Conservation (phyloP, 768 basidiomycete genomes). For the Kockovaella imperatae region DNA sequence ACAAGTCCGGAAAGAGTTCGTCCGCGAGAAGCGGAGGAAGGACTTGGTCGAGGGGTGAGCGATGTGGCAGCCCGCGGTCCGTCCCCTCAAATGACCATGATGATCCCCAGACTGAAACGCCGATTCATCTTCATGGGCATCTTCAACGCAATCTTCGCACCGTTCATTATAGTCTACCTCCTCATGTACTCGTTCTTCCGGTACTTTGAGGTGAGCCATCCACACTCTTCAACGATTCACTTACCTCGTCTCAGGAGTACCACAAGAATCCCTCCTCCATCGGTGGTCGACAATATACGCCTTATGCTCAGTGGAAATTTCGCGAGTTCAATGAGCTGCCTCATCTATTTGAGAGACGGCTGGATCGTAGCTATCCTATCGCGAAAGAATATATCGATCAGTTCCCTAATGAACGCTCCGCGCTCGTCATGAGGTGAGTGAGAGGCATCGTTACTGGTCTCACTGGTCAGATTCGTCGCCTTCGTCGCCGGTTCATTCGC, state of each 20-base stretch:
- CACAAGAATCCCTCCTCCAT: slow-evolving; percentile 97
- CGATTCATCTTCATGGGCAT: slow-evolving; percentile 96
- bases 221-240: neutral
- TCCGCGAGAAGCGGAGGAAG: slow-evolving; percentile 72
- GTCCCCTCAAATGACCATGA: slow-evolving; percentile 1
- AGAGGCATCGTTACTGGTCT: neutral
- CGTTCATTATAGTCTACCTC: slow-evolving; percentile 93
- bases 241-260: slow-evolving; percentile 63
- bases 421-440: slow-evolving; percentile 76
- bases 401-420: slow-evolving; percentile 90
- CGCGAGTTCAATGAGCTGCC: slow-evolving; percentile 97
- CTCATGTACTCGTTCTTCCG: slow-evolving; percentile 99
- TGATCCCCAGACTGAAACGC: slow-evolving; percentile 57
- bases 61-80: neutral
- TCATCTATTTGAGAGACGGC: slow-evolving; percentile 76
- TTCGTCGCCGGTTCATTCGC: slow-evolving; percentile 96
- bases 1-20: slow-evolving; percentile 78
- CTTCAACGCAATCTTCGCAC: slow-evolving; percentile 87
- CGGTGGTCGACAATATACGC: slow-evolving; percentile 83
- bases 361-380: slow-evolving; percentile 79
- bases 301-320: slow-evolving; percentile 95
- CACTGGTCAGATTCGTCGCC: slow-evolving; percentile 71
- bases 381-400: slow-evolving; percentile 96
- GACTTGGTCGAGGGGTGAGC: slow-evolving; percentile 75
- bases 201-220: slow-evolving; percentile 79